Evolutionary conservation across 2,329 filamentous ascomycete species (phyloP).

Genomic region (Fusarium hainanense): DNA sequence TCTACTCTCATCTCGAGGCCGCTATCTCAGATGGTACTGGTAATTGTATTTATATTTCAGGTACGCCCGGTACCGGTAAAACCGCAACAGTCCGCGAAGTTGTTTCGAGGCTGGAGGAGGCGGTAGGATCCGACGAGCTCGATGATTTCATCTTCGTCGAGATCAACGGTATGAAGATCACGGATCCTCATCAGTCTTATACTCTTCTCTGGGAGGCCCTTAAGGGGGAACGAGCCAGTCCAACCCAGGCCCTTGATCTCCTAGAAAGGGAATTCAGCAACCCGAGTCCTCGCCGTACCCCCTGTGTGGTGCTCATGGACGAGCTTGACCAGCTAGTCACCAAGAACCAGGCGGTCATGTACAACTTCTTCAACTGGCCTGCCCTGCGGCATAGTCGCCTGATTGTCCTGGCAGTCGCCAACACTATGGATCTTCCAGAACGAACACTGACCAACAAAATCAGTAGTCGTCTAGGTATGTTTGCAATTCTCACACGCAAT

Average conservation of each 20-base stretch:
- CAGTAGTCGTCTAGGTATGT: constrained; percentile 79
- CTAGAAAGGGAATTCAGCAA: constrained; percentile 93
- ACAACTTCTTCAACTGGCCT: constrained; percentile 99
- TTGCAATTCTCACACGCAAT: neutral
- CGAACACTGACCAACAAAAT: constrained; percentile 98
- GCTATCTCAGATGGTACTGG: constrained; percentile 94
- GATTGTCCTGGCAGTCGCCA: constrained; percentile 96
- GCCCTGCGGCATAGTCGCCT: constrained; percentile 88
- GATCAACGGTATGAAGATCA: constrained; percentile 99
- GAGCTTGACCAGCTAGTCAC: constrained; percentile 98
- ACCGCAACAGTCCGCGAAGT: constrained; percentile 98
- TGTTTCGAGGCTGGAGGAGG: constrained; percentile 86
- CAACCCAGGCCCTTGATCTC: constrained; percentile 89
- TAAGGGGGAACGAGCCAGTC: constrained; percentile 91
- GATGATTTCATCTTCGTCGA: constrained; percentile 99
- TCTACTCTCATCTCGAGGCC: constrained; percentile 92
- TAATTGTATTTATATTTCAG: constrained; percentile 98
- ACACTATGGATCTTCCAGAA: constrained; percentile 98
- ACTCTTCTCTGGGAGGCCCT: constrained; percentile 95
- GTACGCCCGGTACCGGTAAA: constrained; percentile 97
- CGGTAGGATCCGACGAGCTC: constrained; percentile 88
- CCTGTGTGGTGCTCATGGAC: constrained; percentile 98
- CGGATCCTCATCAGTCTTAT: constrained; percentile 96
- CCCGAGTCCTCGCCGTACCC: constrained; percentile 88
- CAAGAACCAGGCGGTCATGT: constrained; percentile 99